Base-by-base conservation (phyloP, 768 basidiomycete genomes). In the Fistulinella prunicolor region DNA sequence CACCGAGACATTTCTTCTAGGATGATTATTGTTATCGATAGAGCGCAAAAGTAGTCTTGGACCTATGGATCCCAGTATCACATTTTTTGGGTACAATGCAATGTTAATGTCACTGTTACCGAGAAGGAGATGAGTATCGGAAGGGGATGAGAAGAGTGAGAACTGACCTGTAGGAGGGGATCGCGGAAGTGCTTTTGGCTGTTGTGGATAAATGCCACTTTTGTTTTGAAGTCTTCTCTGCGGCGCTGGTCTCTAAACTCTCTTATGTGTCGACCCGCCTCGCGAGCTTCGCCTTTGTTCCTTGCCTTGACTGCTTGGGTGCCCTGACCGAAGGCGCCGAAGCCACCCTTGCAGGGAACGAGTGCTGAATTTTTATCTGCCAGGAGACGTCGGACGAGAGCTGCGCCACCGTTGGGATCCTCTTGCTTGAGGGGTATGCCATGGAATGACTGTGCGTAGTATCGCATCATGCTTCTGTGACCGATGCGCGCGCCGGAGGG, bases 401-500 rank as follows among this genome's bases (percentile, higher is more conserved):
- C 85, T 9, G 82, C 79, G 34, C 83, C 89, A 39, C 81, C 87
- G 58, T 83, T 86, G 14, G 80, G 80, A 56, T 86, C 86, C 55
- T 81, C 78, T 4, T 67, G 53, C 50, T 73, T 77, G 23, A 63
- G 64, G 28, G 68, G 68, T 20, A 74, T 67, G 10, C 70, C 67
- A 45, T 77, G 72, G 70, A 91, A 84, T 1, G 83, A 85, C 68
- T 97, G 95, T 1, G 82, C 78, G 62, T 96, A 94, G 66, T 95
- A 92, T 41, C 86, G 77, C 39, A 77, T 79, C 77, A 97, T 82
- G 42, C 82, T 82, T 38, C 94, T 85, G 64, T 99, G 96, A 0
- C 93, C 94, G 61, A 99, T 87, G 20, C 92, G 84, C 9, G 84
- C 82, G 37, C 96, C 96, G 0, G 93, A 94, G 2, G 96, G 93